Evolutionary conservation across 805 yeast species (phyloP), one percentile per base, ranked within the genome.

Genomic region (Wickerhamiella nectarea): DNA sequence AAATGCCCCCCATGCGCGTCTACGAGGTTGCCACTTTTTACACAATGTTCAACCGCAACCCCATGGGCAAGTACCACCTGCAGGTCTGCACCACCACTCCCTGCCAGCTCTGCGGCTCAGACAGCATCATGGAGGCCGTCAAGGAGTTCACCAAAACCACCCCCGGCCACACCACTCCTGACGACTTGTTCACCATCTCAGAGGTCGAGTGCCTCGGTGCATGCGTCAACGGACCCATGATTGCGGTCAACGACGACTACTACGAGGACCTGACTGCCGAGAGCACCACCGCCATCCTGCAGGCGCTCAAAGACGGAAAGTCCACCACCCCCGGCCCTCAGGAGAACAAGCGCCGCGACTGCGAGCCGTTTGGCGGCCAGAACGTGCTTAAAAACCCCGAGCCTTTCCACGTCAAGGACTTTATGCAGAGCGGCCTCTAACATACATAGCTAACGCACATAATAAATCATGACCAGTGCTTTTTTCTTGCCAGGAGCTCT

Each of bases 191-290:
- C 69, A 80, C 93, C 14, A 65, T 83, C 50, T 83, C 81, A 56
- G 94, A 83, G 62, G 94, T 83, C 50, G 94, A 83, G 65, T 83
- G 94, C 65, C 73, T 82, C 41, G 94, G 94, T 46, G 94, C 94
- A 3, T 83, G 94, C 69, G 86, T 83, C 41, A 83, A 83, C 61
- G 94, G 82, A 6, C 94, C 94, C 43, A 83, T 83, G 84, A 68
- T 84, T 44, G 93, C 83, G 48, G 66, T 83, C 43, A 82, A 81
- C 62, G 94, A 83, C 63, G 86, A 80, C 59, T 83, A 68, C 64
- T 78, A 70, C 57, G 94, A 83, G 65, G 94, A 83, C 62, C 70
- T 83, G 63, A 79, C 87, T 28, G 69, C 76, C 19, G 80, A 78
- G 50, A 70, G 72, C 37, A 74, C 80, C 21, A 70, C 72, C 28